These are phyloP conservation scores for Phytophthora quininea DNA, from an alignment of 352 stramenopile genomes.

Conservation along the genomic window DNA sequence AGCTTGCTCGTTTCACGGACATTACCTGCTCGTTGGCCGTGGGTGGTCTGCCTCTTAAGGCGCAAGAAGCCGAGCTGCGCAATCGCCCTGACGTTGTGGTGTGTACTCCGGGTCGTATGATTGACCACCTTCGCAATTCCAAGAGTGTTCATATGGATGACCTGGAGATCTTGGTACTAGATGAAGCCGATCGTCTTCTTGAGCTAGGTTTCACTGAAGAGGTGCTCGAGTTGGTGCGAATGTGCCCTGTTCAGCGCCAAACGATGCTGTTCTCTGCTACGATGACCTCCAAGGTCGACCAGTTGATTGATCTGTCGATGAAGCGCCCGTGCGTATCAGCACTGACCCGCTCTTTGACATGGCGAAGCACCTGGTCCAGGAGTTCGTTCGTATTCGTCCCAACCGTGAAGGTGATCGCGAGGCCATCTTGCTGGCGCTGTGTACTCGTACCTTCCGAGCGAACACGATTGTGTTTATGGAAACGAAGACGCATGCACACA, in stretches of 20 bases:
- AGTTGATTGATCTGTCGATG: constrained; percentile 96
- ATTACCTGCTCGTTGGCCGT: constrained; percentile 94
- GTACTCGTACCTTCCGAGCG: constrained; percentile 94
- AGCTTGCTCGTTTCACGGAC: constrained; percentile 96
- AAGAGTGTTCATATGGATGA: constrained; percentile 97
- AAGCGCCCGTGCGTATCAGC: constrained; percentile 95
- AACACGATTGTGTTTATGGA: constrained; percentile 99
- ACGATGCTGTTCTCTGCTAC: constrained; percentile 99
- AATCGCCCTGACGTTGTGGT: constrained; percentile 97
- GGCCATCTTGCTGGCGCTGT: constrained; percentile 94
- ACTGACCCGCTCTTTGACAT: constrained; percentile 96
- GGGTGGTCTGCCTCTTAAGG: constrained; percentile 90
- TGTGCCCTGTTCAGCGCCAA: constrained; percentile 95
- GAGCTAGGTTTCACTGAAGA: constrained; percentile 99
- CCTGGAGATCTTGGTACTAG: constrained; percentile 96
- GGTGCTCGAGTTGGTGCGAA: constrained; percentile 95
- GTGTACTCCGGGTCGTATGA: constrained; percentile 97
- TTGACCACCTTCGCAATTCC: constrained; percentile 98
- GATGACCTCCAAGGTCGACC: constrained; percentile 97
- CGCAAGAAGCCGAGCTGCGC: constrained; percentile 96
- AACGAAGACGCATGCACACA: constrained; percentile 96
- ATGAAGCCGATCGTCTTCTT: constrained; percentile 95
- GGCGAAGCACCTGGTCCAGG: constrained; percentile 95
- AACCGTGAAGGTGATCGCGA: constrained; percentile 93
- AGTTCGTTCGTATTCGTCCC: constrained; percentile 97